Percentiles rank a stretch among this genome's conserved stretches.
Conservation (phyloP, 306 rosid species). For the Chamaecrista fasciculata region DNA sequence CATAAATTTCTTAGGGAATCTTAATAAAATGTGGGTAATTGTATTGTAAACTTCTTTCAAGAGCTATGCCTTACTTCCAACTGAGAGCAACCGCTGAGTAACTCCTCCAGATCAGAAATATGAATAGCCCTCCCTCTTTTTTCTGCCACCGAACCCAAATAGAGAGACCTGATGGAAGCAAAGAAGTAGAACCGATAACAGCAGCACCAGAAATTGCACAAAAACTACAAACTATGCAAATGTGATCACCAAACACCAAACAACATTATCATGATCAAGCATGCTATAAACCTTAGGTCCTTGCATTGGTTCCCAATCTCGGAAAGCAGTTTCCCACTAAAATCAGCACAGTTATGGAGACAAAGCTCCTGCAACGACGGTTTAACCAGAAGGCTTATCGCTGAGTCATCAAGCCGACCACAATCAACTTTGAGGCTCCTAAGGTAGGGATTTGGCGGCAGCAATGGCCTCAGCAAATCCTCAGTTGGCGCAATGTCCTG, state of each 20-base stretch:
- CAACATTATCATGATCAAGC: not conserved
- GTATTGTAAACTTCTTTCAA: not conserved
- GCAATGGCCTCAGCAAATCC: slow-evolving; percentile 61
- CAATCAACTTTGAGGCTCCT: slow-evolving; percentile 71
- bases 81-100: slow-evolving; percentile 73
- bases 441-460: slow-evolving; percentile 67
- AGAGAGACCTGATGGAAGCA: slow-evolving; percentile 66
- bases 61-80: slow-evolving; percentile 74
- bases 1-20: not conserved
- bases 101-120: slow-evolving; percentile 78
- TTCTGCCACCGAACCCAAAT: slow-evolving; percentile 85
- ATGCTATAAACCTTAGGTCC: slow-evolving; percentile 54
- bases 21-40: not conserved
- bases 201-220: slow-evolving; percentile 17
- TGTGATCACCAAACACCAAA: slow-evolving; percentile 17
- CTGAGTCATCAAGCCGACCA: slow-evolving; percentile 70
- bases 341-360: slow-evolving; percentile 75
- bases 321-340: slow-evolving; percentile 79
- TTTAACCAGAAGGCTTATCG: slow-evolving; percentile 52
- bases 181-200: slow-evolving; percentile 40
- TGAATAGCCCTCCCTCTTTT: slow-evolving; percentile 79
- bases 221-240: not conserved
- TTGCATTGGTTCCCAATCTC: slow-evolving; percentile 77
- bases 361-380: slow-evolving; percentile 73
- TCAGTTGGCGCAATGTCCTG: slow-evolving; percentile 72